Conservation (phyloP, 768 basidiomycete genomes). For the Antrodiella citrinella region DNA sequence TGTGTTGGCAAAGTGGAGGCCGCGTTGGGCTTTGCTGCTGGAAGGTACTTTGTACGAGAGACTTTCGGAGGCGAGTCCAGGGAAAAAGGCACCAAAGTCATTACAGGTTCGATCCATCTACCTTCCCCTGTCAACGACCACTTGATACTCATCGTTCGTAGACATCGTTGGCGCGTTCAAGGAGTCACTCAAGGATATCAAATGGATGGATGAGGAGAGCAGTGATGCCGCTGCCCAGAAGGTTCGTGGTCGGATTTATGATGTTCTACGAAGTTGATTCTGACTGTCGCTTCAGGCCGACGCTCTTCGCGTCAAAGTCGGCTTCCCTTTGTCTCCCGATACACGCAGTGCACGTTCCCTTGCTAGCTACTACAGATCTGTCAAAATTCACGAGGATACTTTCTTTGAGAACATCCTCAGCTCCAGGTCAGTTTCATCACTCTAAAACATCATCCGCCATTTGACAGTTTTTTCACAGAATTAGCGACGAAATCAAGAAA, state of each 20-base stretch:
- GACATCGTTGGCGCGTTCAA: conserved; percentile 84
- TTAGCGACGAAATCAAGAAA: conserved; percentile 51
- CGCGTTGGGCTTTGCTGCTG: conserved; percentile 81
- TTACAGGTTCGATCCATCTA: conserved; percentile 44
- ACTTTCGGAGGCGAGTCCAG: conserved; percentile 76
- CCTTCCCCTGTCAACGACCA: neutral
- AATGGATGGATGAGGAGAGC: conserved; percentile 90
- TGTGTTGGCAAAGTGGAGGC: conserved; percentile 69
- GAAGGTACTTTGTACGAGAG: conserved; percentile 81
- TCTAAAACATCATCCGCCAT: too few species aligned
- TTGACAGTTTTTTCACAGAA: conserved; percentile 27
- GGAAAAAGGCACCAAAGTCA: conserved; percentile 75
- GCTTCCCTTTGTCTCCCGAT: conserved; percentile 84
- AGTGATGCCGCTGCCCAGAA: conserved; percentile 80
- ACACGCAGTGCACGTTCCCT: conserved; percentile 65
- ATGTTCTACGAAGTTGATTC: conserved; percentile 5
- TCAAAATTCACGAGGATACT: conserved; percentile 54
- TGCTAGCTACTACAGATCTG: conserved; percentile 61
- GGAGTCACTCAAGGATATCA: conserved; percentile 56
- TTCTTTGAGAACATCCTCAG: conserved; percentile 84
- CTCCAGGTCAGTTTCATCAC: conserved; percentile 30
- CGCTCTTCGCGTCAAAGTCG: conserved; percentile 84
- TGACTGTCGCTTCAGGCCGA: conserved; percentile 45
- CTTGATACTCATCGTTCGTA: conserved; percentile 20
- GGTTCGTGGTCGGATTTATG: conserved; percentile 28